A percentile compares a stretch with the other conserved stretches of the same genome.
phyloP scores from a whole-genome alignment of 2,329 filamentous ascomycete species.

The Aspergillus latus region DNA sequence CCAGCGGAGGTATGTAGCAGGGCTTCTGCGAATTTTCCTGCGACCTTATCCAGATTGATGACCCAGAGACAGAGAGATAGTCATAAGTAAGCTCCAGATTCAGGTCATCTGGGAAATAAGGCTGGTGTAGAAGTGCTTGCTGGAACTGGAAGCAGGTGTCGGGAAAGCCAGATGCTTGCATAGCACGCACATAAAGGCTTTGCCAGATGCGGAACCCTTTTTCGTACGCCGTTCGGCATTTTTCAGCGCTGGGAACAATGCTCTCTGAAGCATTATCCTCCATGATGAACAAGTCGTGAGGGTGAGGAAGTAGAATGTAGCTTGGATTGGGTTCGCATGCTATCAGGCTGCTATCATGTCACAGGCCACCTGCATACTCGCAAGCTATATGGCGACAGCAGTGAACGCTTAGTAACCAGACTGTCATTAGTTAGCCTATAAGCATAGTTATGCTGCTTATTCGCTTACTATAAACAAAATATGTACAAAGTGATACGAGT shows the following conservation, averaged over 20 bases:
- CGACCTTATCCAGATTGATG: conserved; percentile 3
- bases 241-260: neutral
- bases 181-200: conserved; percentile 5
- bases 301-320: neutral
- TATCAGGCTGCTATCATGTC: too few species aligned
- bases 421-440: too few species aligned
- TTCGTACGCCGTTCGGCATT: neutral
- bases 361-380: too few species aligned
- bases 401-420: too few species aligned
- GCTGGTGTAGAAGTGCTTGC: conserved; percentile 3
- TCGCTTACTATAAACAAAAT: too few species aligned
- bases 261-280: neutral
- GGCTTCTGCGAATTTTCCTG: neutral
- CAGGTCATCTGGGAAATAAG: conserved; percentile 5
- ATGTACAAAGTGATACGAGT: too few species aligned
- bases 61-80: conserved; percentile 2
- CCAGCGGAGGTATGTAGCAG: conserved; percentile 6
- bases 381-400: too few species aligned
- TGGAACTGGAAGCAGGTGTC: conserved; percentile 4
- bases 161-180: neutral
- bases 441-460: too few species aligned
- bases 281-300: neutral
- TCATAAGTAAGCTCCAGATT: neutral
- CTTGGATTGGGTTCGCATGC: too few species aligned
- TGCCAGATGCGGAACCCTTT: conserved; percentile 12